Base-by-base conservation (phyloP, 129 eudicot species). In the Escallonia herrerae region DNA sequence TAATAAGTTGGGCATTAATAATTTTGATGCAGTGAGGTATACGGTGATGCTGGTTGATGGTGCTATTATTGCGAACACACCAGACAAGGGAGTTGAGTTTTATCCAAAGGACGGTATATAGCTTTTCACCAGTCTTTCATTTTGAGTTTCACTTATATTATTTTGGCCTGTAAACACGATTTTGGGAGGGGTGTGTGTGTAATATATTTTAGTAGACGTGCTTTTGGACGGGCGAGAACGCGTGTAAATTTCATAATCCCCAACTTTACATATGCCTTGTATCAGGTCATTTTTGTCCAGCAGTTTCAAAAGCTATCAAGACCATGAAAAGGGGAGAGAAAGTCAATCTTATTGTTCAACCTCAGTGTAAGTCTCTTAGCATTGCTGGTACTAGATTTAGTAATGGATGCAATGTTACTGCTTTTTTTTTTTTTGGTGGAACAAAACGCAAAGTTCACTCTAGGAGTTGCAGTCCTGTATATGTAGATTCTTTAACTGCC, bases 281-380 rank as follows among this genome's bases (percentile, higher is more conserved):
- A 46, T 71, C 33, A 87, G 95, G 90, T 40, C 87, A 87, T 74
- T 72, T 87, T 38, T 75, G 86, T 70, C 69, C 82, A 13, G 95
- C 95, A 63, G 60, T 87, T 44, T 56, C 86, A 42, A 87, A 79
- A 81, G 91, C 86, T 12, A 49, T 87, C 39, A 84, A 81, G 80
- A 87, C 95, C 65, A 87, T 87, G 95, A 79, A 69, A 59, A 77
- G 66, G 58, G 84, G 79, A 70, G 95, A 87, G 63, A 84, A 71
- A 63, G 95, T 68, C 57, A 83, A 76, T 67, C 67, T 87, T 38
- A 54, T 68, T 63, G 80, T 87, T 60, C 88, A 84, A 64, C 88
- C 95, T 50, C 78, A 87, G 39, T 87, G 95, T 84, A 72, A 43
- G 90, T 58, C 38, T 53, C 2, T 22, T 22, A 22, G 33, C 33